Base-by-base conservation (phyloP, 441 rosid species). In the Gossypium lobatum region DNA sequence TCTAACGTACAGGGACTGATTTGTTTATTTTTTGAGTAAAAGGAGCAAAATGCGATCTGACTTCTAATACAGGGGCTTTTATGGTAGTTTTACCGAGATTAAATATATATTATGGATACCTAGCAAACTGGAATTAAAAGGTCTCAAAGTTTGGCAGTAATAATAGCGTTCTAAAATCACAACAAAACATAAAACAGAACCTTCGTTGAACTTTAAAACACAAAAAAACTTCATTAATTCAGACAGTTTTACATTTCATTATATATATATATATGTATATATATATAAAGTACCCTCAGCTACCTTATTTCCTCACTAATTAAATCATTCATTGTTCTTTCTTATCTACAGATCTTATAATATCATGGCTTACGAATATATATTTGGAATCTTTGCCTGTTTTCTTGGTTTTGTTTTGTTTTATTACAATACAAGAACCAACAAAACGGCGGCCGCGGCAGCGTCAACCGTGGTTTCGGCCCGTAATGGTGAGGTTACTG, bases 371-470 rank as follows among this genome's bases (percentile, higher is more conserved):
- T 70, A 6, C 10, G 16, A 53, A n/a, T 53, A 13, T 4, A 31
- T 72, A 14, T 10, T 77, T 54, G 76, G 54, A 21, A 17, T 64
- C 54, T 8, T 77, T 16, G 73, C 70, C 25, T 67, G 59, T 39
- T 10, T 77, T 3, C 4, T 67, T 46, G 70, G 48, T 34, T n/a
- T 67, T n/a, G 9, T 68, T 50, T 77, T 73, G 53, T 73, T 61
- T 48, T 70, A 70, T 37, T 70, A 70, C 62, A 21, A 53, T 5
- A 26, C 37, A 73, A n/a, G 65, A 37, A 65, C 52, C 18, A 28
- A 20, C 11, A 57, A 70, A 11, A 18, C 4, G 4, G 42, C 9
- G 42, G 42, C 37, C 37, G 37, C 8, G 37, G 8, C 42, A 37
- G 42, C 42, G 42, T 7, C 42, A 37, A 7, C 2, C 9, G 42